A percentile compares a stretch with the other conserved stretches of the same genome.
Evolutionary conservation across 2,329 filamentous ascomycete species (phyloP).

Genomic region (Paracoccidioides brasiliensis): DNA sequence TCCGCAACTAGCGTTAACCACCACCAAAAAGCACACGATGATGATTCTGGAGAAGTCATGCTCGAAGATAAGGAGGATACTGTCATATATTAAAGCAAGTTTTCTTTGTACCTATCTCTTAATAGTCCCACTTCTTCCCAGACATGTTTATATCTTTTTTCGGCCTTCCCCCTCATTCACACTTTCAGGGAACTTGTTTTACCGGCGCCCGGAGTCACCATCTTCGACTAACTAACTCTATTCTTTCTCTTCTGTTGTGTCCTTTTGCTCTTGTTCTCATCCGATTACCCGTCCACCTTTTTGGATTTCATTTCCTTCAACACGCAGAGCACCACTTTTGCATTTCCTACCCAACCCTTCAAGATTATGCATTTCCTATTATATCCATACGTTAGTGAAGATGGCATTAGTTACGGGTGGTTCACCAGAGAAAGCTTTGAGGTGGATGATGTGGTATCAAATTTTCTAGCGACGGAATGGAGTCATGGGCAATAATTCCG

Average conservation of each 20-base stretch:
- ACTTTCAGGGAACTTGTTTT: no score
- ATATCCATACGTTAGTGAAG: not conserved
- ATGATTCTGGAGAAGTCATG: conserved; percentile 63
- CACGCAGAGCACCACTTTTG: not conserved
- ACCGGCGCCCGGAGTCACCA: no score
- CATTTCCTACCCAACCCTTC: not conserved
- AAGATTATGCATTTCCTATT: not conserved
- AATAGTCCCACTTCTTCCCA: no score
- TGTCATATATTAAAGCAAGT: conserved; percentile 58
- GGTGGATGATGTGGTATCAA: not conserved
- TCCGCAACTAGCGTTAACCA: conserved; percentile 16
- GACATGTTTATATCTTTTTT: no score
- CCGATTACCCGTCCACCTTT: not conserved
- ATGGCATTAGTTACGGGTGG: not conserved
- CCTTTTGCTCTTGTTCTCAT: not conserved
- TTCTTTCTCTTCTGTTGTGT: not conserved
- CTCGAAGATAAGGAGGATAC: conserved; percentile 80
- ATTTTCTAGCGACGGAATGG: no score
- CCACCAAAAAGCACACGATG: conserved; percentile 39
- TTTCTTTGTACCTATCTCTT: not conserved
- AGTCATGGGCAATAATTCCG: not conserved
- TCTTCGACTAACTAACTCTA: no score
- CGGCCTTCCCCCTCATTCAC: no score
- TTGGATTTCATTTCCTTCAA: not conserved
- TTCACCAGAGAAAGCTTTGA: not conserved